Evolutionary conservation across 1,139 yeast genomes (phyloP).

Genomic region (Geotrichum candidum): DNA sequence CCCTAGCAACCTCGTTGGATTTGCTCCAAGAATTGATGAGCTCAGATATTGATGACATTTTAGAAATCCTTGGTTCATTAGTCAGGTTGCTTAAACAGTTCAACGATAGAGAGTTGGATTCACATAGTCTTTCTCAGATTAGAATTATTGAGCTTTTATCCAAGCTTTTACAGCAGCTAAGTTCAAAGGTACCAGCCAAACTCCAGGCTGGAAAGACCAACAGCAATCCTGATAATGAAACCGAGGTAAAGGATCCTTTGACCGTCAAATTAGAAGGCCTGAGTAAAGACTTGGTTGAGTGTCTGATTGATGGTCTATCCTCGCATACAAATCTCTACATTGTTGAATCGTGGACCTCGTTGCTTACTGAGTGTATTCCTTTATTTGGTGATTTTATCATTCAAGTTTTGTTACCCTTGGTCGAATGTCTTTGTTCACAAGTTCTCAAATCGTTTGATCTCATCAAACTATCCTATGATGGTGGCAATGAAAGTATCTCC

Average conservation of each 20-base stretch:
- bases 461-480: conserved; percentile 22
- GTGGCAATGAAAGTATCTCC: conserved; percentile 20
- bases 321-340: conserved; percentile 36
- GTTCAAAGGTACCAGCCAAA: conserved; percentile 5
- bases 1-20: conserved; percentile 12
- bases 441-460: conserved; percentile 38
- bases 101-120: conserved; percentile 11
- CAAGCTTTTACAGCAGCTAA: conserved; percentile 13
- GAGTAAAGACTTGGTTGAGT: conserved; percentile 23
- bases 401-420: conserved; percentile 46
- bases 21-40: conserved; percentile 11
- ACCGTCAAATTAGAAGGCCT: conserved; percentile 12
- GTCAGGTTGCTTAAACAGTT: conserved; percentile 17
- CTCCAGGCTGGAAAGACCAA: conserved; percentile 5
- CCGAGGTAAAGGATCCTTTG: conserved; percentile 9
- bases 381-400: conserved; percentile 48
- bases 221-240: conserved; percentile 1
- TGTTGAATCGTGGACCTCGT: conserved; percentile 45
- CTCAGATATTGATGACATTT: conserved; percentile 13
- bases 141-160: conserved; percentile 19
- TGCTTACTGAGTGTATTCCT: conserved; percentile 44
- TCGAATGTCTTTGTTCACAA: conserved; percentile 47
- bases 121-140: conserved; percentile 17
- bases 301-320: conserved; percentile 39
- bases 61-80: conserved; percentile 16